Conservation (phyloP, 352 stramenopile species). For the Aphanomyces stellatus region DNA sequence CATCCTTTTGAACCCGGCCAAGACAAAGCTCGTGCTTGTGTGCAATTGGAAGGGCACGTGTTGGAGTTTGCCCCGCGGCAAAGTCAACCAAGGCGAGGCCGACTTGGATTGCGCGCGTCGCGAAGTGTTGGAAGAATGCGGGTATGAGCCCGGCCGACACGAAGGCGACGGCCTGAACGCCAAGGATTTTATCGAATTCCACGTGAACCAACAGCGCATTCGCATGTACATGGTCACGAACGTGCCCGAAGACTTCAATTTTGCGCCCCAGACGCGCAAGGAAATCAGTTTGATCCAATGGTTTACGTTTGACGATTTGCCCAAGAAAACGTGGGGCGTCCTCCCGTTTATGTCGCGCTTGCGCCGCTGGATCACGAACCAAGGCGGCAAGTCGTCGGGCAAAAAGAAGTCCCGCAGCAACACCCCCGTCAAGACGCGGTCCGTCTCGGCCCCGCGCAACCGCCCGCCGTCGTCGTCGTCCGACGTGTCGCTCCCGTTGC, state of each 20-base stretch:
- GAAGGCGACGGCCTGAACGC: conserved; percentile 68
- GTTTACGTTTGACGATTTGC: conserved; percentile 84
- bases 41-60: conserved; percentile 87
- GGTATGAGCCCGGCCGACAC: conserved; percentile 41
- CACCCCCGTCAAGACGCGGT: conserved; percentile 39
- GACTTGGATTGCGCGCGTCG: conserved; percentile 81
- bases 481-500: neutral
- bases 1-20: conserved; percentile 84
- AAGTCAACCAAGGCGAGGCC: conserved; percentile 90
- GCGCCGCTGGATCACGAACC: conserved; percentile 81
- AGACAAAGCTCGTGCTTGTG: conserved; percentile 86
- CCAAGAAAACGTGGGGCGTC: conserved; percentile 91
- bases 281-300: conserved; percentile 92
- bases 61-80: conserved; percentile 89
- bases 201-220: conserved; percentile 84
- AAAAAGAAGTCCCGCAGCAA: conserved; percentile 44
- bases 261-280: conserved; percentile 91
- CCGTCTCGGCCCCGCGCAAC: conserved; percentile 67
- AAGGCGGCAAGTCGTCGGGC: conserved; percentile 33
- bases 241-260: conserved; percentile 88
- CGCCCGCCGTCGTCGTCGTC: conserved; percentile 34
- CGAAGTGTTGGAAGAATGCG: conserved; percentile 90
- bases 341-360: conserved; percentile 89
- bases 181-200: conserved; percentile 79
- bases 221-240: conserved; percentile 87